phyloP scores from a whole-genome alignment of 108 stramenopile genomes.

The Chaetoceros tenuissimus region DNA sequence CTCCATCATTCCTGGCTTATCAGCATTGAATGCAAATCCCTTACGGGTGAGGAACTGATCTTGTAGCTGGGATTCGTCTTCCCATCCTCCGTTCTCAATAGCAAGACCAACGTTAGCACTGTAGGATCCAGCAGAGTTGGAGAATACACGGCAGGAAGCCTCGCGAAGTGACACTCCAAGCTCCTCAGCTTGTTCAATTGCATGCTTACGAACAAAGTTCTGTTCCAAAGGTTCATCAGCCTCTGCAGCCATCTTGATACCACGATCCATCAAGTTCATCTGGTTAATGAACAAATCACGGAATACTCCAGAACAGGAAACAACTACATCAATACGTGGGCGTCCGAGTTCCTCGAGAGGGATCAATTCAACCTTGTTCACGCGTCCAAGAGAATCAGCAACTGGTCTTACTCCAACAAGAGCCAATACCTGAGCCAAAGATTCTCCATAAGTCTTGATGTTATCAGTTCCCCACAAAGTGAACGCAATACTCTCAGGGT shows the following conservation, averaged over 20 bases:
- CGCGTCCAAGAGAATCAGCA: conserved; percentile 90
- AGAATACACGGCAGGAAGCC: conserved; percentile 92
- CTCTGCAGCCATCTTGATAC: conserved; percentile 96
- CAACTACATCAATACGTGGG: conserved; percentile 94
- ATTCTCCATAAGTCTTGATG: conserved; percentile 98
- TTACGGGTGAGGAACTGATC: conserved; percentile 92
- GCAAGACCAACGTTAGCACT: conserved; percentile 95
- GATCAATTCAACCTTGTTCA: conserved; percentile 97
- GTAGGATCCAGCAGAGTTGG: conserved; percentile 96
- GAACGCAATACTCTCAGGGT: conserved; percentile 93
- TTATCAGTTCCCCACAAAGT: conserved; percentile 98
- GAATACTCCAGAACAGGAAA: conserved; percentile 96
- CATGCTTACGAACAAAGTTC: conserved; percentile 96
- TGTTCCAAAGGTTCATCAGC: conserved; percentile 86
- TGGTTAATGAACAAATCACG: conserved; percentile 99
- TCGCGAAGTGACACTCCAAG: conserved; percentile 81
- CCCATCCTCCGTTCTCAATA: conserved; percentile 98
- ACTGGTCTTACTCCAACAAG: conserved; percentile 91
- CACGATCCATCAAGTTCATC: conserved; percentile 97
- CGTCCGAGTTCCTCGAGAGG: conserved; percentile 93
- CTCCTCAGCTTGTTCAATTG: conserved; percentile 85
- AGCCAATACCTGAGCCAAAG: conserved; percentile 89
- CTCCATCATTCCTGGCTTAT: conserved; percentile 98
- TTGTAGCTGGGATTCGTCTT: conserved; percentile 87
- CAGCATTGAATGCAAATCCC: conserved; percentile 95